phyloP scores from a whole-genome alignment of 1,284 basidiomycete genomes.

The Ceratobasidium papillatum region DNA sequence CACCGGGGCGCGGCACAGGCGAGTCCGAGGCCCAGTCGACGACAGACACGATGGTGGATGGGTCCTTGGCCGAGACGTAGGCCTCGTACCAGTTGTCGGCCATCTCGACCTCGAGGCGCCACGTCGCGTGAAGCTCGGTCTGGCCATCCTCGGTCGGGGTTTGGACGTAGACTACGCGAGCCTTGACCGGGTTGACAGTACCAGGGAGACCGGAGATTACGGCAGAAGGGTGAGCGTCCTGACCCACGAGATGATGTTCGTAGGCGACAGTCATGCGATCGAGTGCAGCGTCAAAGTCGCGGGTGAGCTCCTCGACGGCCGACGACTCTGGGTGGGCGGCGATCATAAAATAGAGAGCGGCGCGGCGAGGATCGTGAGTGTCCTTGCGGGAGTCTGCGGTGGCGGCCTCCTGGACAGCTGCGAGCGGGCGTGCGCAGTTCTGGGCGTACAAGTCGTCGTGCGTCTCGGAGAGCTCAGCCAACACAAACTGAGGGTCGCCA shows the following conservation, averaged over 20 bases:
- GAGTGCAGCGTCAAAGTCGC: conserved; percentile 61
- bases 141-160: conserved; percentile 66
- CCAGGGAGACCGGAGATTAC: conserved; percentile 70
- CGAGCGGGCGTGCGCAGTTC: conserved; percentile 59
- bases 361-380: conserved; percentile 59
- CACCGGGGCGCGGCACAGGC: conserved; percentile 46
- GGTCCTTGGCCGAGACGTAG: conserved; percentile 67
- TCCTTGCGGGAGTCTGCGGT: conserved; percentile 46
- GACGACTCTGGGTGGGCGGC: conserved; percentile 70
- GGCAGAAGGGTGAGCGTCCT: conserved; percentile 54
- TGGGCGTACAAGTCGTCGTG: conserved; percentile 57
- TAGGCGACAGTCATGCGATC: conserved; percentile 62
- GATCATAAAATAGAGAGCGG: conserved; percentile 79
- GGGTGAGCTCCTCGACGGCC: conserved; percentile 61
- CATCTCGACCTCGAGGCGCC: conserved; percentile 89
- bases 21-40: conserved; percentile 84
- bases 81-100: conserved; percentile 86
- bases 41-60: conserved; percentile 77
- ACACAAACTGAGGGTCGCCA: conserved; percentile 33
- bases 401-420: conserved; percentile 34
- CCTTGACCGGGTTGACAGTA: conserved; percentile 75
- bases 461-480: conserved; percentile 35
- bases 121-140: conserved; percentile 67
- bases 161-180: conserved; percentile 74
- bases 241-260: conserved; percentile 62